Percentiles rank a stretch among this genome's conserved stretches.
Evolutionary conservation across 2,329 filamentous ascomycete genomes (phyloP).

Genomic region (Fusarium gaditjirri): DNA sequence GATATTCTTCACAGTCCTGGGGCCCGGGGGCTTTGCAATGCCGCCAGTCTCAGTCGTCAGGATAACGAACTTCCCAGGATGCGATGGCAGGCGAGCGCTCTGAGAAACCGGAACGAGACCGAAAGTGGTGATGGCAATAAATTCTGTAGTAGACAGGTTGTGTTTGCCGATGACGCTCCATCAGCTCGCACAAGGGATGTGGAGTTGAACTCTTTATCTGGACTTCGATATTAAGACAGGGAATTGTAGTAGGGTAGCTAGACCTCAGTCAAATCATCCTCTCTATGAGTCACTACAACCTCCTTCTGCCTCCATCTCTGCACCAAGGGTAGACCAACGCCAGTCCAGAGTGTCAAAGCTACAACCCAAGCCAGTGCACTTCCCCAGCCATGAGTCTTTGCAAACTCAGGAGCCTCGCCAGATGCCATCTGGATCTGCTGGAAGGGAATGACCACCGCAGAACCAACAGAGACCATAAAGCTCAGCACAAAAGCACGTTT

Average conservation of each 20-base stretch:
- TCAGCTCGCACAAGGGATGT: too few relatives aligned
- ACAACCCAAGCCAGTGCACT: conserved; percentile 48
- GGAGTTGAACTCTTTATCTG: too few relatives aligned
- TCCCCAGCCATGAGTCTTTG: conserved; percentile 50
- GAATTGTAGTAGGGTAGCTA: not conserved
- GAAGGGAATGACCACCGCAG: conserved; percentile 52
- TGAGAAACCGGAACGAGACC: too few relatives aligned
- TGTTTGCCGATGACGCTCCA: too few relatives aligned
- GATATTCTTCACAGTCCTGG: too few relatives aligned
- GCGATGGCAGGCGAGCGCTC: too few relatives aligned
- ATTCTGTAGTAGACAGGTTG: too few relatives aligned
- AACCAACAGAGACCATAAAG: conserved; percentile 52
- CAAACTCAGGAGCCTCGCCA: conserved; percentile 50
- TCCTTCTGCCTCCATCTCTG: conserved; percentile 32
- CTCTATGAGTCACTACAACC: not conserved
- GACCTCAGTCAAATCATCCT: not conserved
- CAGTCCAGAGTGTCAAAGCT: conserved; percentile 50
- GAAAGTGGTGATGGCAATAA: too few relatives aligned
- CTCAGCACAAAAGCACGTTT: conserved; percentile 55
- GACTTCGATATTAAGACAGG: too few relatives aligned
- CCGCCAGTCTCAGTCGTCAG: too few relatives aligned
- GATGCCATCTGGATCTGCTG: conserved; percentile 53
- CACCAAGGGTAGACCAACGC: conserved; percentile 44
- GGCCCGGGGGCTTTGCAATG: too few relatives aligned
- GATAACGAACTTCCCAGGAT: too few relatives aligned